Base-by-base conservation (phyloP, 1,284 basidiomycete species). In the Ganoderma boninense region DNA sequence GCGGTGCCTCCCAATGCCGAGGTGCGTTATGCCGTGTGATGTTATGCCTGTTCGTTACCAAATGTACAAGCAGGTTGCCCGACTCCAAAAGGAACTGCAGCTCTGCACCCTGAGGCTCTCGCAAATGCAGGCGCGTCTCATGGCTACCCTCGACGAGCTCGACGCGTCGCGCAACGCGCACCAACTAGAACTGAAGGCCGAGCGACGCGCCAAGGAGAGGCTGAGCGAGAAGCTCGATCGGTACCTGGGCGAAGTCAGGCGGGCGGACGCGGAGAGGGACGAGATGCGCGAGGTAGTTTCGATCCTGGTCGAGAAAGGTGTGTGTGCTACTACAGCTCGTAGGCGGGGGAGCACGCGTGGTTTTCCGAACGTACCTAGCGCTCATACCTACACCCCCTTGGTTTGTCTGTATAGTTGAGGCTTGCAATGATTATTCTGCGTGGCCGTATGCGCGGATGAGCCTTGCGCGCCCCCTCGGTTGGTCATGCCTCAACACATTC, bases 221-320 rank as follows among this genome's bases (percentile, higher is more conserved):
- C 79, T 89, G 13, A 75, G 80, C n/a, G 76, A 78, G 11, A 83
- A 85, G 62, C 74, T 89, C 10, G 76, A 83, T 42, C 77, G 78
- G 16, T 84, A 82, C 71, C 75, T 75, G 32, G 73, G 76, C 4
- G 72, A 79, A 16, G 80, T 84, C 13, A 82, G 77, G 62, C 77
- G 71, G 10, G 78, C 83, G 5, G 87, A 90, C 76, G 76, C 75
- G 4, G 88, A 91, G 75, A 82, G 81, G 70, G 87, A 90, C 73
- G 87, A 89, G 66, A 77, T 89, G 75, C 82, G 84, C 71, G 87
- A 87, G 62, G 87, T 84, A 7, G 87, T 91, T 0, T 74, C 85
- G 57, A 80, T 85, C 70, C 79, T 91, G 57, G 84, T 90, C 23
- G 82, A 88, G 75, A 89, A 88, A 88, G 87, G 91, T 91, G 74